These are phyloP conservation scores for Gomphus bonarii DNA, from an alignment of 1,284 basidiomycete genomes.

Conservation along the genomic window DNA sequence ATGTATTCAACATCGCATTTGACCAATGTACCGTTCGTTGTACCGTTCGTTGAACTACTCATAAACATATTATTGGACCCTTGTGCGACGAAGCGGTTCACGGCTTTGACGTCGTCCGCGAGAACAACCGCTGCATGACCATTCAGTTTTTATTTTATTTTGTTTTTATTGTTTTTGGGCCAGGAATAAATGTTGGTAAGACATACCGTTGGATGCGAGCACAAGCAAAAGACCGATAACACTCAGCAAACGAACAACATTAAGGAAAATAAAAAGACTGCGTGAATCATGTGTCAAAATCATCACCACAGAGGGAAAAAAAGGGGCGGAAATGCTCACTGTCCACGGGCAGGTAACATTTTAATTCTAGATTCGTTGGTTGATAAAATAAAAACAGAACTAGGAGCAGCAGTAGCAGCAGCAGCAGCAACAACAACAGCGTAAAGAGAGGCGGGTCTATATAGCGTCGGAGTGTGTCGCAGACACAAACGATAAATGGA, in stretches of 20 bases:
- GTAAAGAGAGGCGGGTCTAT: too few relatives aligned
- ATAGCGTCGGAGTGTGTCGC: constrained; percentile 3
- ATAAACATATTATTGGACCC: constrained; percentile 20
- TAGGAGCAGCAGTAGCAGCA: background rate
- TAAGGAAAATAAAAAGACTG: constrained; percentile 72
- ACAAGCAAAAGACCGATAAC: constrained; percentile 59
- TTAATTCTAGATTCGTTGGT: background rate
- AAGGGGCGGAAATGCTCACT: background rate
- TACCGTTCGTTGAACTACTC: constrained; percentile 25
- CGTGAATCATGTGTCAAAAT: background rate
- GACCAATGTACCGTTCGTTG: constrained; percentile 25
- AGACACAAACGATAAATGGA: constrained; percentile 3
- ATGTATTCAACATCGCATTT: constrained; percentile 58
- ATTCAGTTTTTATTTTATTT: too few relatives aligned
- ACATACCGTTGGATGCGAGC: constrained; percentile 20
- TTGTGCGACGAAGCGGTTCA: constrained; percentile 47
- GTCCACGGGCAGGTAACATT: constrained; percentile 11
- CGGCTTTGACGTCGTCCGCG: constrained; percentile 71
- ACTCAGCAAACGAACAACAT: constrained; percentile 65
- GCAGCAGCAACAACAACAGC: too few relatives aligned
- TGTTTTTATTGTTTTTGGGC: too few relatives aligned
- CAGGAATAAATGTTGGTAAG: too few relatives aligned
- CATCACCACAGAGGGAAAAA: background rate
- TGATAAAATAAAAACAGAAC: background rate
- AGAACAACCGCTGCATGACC: constrained; percentile 59